Evolutionary conservation across 495 filamentous ascomycete genomes (phyloP).

Genomic region (Aspergillus indologenus): DNA sequence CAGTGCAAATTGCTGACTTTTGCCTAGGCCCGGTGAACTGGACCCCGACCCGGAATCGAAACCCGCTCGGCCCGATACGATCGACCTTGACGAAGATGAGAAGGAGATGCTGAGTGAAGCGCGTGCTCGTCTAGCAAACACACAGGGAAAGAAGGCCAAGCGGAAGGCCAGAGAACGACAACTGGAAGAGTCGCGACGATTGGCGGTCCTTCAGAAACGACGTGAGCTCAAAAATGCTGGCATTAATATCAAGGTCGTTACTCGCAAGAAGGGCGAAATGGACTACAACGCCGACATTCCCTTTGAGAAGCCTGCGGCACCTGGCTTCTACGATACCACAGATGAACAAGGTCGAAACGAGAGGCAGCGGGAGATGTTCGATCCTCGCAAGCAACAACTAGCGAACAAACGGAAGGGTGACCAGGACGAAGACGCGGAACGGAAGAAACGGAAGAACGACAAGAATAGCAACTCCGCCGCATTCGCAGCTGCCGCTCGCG

Average conservation of each 20-base stretch:
- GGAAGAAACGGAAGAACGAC: conserved; percentile 82
- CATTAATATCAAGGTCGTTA: conserved; percentile 97
- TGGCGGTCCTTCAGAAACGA: conserved; percentile 90
- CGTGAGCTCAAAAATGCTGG: conserved; percentile 95
- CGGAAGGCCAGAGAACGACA: conserved; percentile 94
- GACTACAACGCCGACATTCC: conserved; percentile 99
- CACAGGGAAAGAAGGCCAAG: conserved; percentile 98
- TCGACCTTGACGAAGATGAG: conserved; percentile 97
- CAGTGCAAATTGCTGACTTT: conserved; percentile 22
- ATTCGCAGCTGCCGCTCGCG: conserved; percentile 85
- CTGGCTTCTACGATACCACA: conserved; percentile 89
- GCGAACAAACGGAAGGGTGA: conserved; percentile 96
- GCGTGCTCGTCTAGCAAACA: conserved; percentile 92
- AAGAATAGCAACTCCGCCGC: conserved; percentile 73
- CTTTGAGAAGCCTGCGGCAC: conserved; percentile 86
- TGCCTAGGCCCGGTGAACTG: conserved; percentile 73
- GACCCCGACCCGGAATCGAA: conserved; percentile 96
- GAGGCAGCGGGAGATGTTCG: conserved; percentile 80
- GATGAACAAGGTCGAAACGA: conserved; percentile 83
- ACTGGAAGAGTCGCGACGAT: conserved; percentile 85
- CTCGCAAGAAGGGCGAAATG: conserved; percentile 92
- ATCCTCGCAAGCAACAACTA: conserved; percentile 90
- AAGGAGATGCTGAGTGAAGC: conserved; percentile 99
- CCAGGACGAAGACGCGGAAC: conserved; percentile 73
- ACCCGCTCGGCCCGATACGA: conserved; percentile 93